These are phyloP conservation scores for Pyrenochaeta sp. DNA, from an alignment of 2,329 filamentous ascomycete species.

Conservation along the genomic window DNA sequence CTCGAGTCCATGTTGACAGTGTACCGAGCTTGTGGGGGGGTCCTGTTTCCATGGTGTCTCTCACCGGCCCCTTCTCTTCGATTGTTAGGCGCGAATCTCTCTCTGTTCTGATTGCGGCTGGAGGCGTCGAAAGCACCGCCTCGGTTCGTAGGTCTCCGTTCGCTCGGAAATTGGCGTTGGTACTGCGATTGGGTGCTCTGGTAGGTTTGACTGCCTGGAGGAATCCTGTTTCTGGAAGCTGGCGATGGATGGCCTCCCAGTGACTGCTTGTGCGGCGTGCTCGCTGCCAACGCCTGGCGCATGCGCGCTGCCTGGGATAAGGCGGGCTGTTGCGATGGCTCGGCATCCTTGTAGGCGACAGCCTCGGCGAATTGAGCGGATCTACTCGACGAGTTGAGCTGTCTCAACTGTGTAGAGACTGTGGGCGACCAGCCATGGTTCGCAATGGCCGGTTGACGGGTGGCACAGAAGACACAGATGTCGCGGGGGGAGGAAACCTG, in stretches of 20 bases:
- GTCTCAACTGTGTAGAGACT: constrained; percentile 33
- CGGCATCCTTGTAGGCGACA: constrained; percentile 33
- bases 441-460: constrained; percentile 36
- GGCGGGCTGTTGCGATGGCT: constrained; percentile 20
- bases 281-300: constrained; percentile 31
- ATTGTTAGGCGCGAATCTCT: constrained; percentile 18
- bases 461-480: constrained; percentile 50
- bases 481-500: constrained; percentile 46
- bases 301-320: constrained; percentile 39
- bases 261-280: constrained; percentile 15
- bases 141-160: constrained; percentile 22
- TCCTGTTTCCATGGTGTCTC: constrained; percentile 6
- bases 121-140: constrained; percentile 20
- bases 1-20: constrained; percentile 42
- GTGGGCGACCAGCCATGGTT: constrained; percentile 21
- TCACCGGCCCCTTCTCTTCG: constrained; percentile 9
- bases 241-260: constrained; percentile 24
- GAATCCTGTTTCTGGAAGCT: constrained; percentile 24
- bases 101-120: constrained; percentile 26
- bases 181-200: constrained; percentile 13
- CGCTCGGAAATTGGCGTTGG: constrained; percentile 18
- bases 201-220: constrained; percentile 12
- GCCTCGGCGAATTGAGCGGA: constrained; percentile 40
- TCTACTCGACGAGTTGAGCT: constrained; percentile 43
- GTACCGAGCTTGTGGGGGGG: constrained; percentile 24